These are phyloP conservation scores for Boletus huronensis DNA, from an alignment of 768 basidiomycete species.

Conservation along the genomic window DNA sequence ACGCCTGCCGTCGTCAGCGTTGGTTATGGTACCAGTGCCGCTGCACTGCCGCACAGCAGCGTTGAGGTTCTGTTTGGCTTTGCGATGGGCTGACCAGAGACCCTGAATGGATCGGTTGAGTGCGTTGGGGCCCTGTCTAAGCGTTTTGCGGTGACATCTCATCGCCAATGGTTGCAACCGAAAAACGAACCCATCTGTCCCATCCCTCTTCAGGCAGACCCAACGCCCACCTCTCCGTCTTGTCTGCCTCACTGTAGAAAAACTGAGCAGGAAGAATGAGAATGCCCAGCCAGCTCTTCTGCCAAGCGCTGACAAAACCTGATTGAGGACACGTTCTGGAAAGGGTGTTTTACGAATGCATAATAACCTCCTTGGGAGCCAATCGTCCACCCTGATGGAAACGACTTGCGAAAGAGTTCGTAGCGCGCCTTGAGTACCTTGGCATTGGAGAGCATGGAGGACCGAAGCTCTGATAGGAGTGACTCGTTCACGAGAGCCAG, in stretches of 20 bases:
- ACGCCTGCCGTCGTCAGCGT: too few relatives aligned
- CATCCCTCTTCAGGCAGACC: constrained; percentile 36
- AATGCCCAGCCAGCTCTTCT: constrained; percentile 58
- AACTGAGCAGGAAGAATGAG: constrained; percentile 64
- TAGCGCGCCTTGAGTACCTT: constrained; percentile 50
- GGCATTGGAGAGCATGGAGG: constrained; percentile 54
- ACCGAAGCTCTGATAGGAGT: constrained; percentile 47
- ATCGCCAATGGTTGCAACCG: constrained; percentile 77
- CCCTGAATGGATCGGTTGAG: too few relatives aligned
- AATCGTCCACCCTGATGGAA: constrained; percentile 58
- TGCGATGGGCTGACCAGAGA: too few relatives aligned
- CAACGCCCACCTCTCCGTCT: constrained; percentile 16
- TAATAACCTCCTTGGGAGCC: constrained; percentile 72
- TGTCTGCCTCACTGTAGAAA: constrained; percentile 37
- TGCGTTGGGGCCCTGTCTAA: too few relatives aligned
- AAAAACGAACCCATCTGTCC: constrained; percentile 72
- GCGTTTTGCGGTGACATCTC: too few relatives aligned
- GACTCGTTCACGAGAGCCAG: constrained; percentile 52
- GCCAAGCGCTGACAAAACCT: constrained; percentile 61
- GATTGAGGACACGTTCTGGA: constrained; percentile 40
- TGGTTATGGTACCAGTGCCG: too few relatives aligned
- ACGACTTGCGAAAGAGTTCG: constrained; percentile 44
- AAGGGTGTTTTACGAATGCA: constrained; percentile 74
- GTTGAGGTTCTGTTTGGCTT: too few relatives aligned
- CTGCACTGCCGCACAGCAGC: too few relatives aligned